Percentiles rank a stretch among this genome's conserved stretches.
Evolutionary conservation across 2,329 filamentous ascomycete genomes (phyloP).

Genomic region (Cordyceps javanica): DNA sequence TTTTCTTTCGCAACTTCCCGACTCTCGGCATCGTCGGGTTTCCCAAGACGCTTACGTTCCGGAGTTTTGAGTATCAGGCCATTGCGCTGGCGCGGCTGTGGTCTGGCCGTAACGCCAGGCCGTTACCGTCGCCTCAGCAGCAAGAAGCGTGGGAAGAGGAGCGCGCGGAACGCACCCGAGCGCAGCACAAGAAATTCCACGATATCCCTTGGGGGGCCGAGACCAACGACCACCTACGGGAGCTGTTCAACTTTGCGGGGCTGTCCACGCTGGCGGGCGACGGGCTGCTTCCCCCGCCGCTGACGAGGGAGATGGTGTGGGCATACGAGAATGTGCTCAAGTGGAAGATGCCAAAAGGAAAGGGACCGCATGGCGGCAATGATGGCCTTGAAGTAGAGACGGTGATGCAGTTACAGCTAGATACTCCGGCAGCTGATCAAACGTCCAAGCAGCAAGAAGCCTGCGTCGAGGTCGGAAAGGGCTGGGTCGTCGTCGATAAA

Average conservation of each 20-base stretch:
- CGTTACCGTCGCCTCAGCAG: conserved; percentile 33
- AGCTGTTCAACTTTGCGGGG: conserved; percentile 43
- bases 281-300: conserved; percentile 38
- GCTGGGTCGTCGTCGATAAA: background rate
- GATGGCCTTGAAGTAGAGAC: background rate
- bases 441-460: background rate
- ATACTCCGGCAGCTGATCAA: background rate
- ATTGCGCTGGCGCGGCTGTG: conserved; percentile 45
- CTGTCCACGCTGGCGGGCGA: conserved; percentile 40
- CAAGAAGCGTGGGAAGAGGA: conserved; percentile 42
- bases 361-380: background rate
- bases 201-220: conserved; percentile 49
- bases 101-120: conserved; percentile 31
- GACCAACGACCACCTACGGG: conserved; percentile 40
- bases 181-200: conserved; percentile 40
- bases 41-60: conserved; percentile 26
- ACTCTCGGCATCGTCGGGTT: conserved; percentile 32
- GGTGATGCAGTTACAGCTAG: background rate
- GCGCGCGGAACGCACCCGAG: conserved; percentile 24
- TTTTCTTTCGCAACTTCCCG: conserved; percentile 41
- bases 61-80: conserved; percentile 51
- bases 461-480: background rate
- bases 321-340: conserved; percentile 43
- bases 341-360: conserved; percentile 18
- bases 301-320: conserved; percentile 38